These are phyloP conservation scores for Fusarium chuoi DNA, from an alignment of 2,329 filamentous ascomycete species.

Conservation along the genomic window DNA sequence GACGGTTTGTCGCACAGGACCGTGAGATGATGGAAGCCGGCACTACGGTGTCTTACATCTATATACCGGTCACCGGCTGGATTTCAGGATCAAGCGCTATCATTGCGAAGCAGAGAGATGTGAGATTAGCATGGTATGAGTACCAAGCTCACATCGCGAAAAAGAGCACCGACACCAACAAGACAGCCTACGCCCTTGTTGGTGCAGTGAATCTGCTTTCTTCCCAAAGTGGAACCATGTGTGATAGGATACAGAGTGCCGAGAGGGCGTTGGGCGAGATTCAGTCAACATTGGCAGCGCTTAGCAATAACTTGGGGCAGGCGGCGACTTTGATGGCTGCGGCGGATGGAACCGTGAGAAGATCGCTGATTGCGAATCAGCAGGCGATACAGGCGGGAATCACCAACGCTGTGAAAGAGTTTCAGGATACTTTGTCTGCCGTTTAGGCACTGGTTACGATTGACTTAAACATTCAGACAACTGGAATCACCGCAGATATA, in stretches of 20 bases:
- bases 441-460: fast-evolving
- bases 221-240: fast-evolving
- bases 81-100: neutral
- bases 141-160: fast-evolving
- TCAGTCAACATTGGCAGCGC: fast-evolving
- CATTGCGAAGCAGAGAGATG: fast-evolving
- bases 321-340: fast-evolving
- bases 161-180: neutral
- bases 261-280: fast-evolving
- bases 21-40: fast-evolving
- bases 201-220: neutral
- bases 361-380: neutral
- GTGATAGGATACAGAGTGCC: fast-evolving
- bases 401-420: fast-evolving
- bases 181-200: fast-evolving
- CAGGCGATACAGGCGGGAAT: neutral
- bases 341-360: neutral
- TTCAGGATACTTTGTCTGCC: neutral
- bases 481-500: neutral
- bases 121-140: fast-evolving
- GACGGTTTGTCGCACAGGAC: fast-evolving
- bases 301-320: fast-evolving
- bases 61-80: fast-evolving
- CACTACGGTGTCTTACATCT: fast-evolving
- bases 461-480: fast-evolving